Percentiles rank a stretch among this genome's conserved stretches.
phyloP scores from a whole-genome alignment of 2,329 filamentous ascomycete species.

The Raffaelea ambrosiae region DNA sequence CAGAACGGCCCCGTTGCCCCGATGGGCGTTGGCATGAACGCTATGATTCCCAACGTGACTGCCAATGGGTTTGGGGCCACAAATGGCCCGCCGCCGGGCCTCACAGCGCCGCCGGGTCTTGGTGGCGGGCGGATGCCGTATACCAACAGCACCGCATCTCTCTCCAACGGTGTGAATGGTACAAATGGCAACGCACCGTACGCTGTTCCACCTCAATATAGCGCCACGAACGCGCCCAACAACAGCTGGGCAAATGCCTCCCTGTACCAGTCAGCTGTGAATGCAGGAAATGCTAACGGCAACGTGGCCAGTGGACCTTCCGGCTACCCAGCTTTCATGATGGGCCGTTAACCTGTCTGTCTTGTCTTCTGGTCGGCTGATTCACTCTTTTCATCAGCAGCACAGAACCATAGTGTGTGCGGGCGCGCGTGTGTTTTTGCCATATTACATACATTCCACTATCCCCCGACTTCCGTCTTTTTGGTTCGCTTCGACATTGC shows the following conservation, averaged over 20 bases:
- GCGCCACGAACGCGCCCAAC: conserved; percentile 1
- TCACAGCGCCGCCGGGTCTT: conserved; percentile 67
- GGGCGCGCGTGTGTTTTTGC: neutral
- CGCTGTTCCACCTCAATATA: neutral
- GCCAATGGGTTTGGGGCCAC: conserved; percentile 57
- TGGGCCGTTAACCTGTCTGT: conserved; percentile 13
- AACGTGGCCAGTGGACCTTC: conserved; percentile 7
- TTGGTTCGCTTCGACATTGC: neutral
- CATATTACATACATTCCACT: neutral
- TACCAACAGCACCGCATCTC: neutral
- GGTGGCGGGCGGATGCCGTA: conserved; percentile 20
- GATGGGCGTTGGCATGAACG: conserved; percentile 49
- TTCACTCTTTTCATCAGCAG: no score
- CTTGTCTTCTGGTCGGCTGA: neutral
- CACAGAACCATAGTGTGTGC: neutral
- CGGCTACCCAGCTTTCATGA: conserved; percentile 18
- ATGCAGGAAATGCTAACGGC: conserved; percentile 3
- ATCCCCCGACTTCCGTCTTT: neutral
- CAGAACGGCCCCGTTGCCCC: conserved; percentile 36
- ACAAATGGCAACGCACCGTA: neutral
- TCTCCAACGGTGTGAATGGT: neutral
- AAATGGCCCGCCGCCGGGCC: conserved; percentile 73
- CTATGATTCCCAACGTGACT: conserved; percentile 19
- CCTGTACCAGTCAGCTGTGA: conserved; percentile 1
- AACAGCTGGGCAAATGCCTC: neutral